Conservation (phyloP, 2,329 filamentous ascomycete genomes). For the Aureobasidium lini region DNA sequence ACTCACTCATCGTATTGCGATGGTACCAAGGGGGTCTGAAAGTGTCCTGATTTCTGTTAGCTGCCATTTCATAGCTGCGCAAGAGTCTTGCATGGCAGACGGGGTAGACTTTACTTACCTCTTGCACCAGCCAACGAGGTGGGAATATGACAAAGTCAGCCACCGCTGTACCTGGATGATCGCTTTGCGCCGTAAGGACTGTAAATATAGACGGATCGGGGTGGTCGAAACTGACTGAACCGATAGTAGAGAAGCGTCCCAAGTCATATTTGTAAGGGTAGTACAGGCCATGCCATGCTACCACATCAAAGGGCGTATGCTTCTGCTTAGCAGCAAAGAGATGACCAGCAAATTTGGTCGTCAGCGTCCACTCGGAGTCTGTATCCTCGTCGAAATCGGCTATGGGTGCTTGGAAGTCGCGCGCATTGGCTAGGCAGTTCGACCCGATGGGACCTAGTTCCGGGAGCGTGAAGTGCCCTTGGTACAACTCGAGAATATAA, state of each 20-base stretch:
- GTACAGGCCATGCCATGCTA: conserved; percentile 66
- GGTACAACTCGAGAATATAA: conserved; percentile 61
- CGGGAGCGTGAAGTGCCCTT: conserved; percentile 56
- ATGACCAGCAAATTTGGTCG: conserved; percentile 55
- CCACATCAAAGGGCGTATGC: conserved; percentile 63
- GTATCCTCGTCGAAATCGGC: conserved; percentile 51
- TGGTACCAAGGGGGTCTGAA: conserved; percentile 69
- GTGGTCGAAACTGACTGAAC: conserved; percentile 54
- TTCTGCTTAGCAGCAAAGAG: conserved; percentile 54
- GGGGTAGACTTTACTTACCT: neutral
- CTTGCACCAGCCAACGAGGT: conserved; percentile 52
- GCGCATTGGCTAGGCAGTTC: conserved; percentile 56
- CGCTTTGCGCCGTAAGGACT: conserved; percentile 56
- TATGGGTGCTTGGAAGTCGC: conserved; percentile 58
- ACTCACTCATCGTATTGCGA: conserved; percentile 60
- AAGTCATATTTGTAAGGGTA: conserved; percentile 53
- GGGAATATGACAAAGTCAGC: conserved; percentile 69
- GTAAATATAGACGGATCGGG: conserved; percentile 61
- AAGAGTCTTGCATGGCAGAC: too few relatives aligned
- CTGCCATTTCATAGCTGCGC: neutral
- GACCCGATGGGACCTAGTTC: conserved; percentile 60
- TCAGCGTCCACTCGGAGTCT: conserved; percentile 48
- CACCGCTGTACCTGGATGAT: conserved; percentile 47
- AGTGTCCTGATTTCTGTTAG: conserved; percentile 43
- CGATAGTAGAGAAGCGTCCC: conserved; percentile 51